A percentile compares a stretch with the other conserved stretches of the same genome.
Evolutionary conservation across 768 basidiomycete species (phyloP).

Genomic region (Pleurotus eryngii): DNA sequence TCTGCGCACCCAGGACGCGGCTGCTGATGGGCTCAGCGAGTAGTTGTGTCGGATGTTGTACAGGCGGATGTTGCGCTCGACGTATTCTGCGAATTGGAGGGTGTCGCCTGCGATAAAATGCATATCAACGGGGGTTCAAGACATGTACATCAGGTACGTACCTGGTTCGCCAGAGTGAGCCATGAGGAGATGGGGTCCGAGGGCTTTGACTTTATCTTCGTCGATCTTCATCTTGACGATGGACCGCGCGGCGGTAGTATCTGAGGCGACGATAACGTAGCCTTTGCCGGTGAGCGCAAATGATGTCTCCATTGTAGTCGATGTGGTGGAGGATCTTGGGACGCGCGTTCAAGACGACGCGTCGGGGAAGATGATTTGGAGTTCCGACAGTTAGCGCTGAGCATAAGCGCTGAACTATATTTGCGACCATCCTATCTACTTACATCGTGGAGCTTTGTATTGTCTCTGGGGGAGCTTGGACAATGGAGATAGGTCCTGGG

Average conservation of each 20-base stretch:
- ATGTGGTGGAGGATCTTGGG: slow-evolving; percentile 6
- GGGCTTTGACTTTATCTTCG: slow-evolving; percentile 93
- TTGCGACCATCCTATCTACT: too few relatives aligned
- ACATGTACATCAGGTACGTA: slow-evolving; percentile 21
- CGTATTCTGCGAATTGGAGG: slow-evolving; percentile 92
- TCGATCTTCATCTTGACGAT: slow-evolving; percentile 98
- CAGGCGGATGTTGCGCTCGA: slow-evolving; percentile 93
- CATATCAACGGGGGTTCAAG: background rate
- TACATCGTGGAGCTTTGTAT: too few relatives aligned
- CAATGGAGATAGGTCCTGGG: too few relatives aligned
- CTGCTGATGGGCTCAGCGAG: slow-evolving; percentile 84
- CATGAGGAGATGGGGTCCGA: slow-evolving; percentile 92
- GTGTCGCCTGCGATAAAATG: slow-evolving; percentile 70
- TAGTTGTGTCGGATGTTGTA: slow-evolving; percentile 95
- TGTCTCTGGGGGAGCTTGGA: too few relatives aligned
- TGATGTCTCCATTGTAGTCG: slow-evolving; percentile 76
- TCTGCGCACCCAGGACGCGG: slow-evolving; percentile 93
- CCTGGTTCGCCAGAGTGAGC: slow-evolving; percentile 94
- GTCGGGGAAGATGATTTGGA: background rate
- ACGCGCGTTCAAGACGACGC: slow-evolving; percentile 4
- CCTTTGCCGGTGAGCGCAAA: slow-evolving; percentile 92
- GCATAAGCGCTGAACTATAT: too few relatives aligned
- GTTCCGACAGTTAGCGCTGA: background rate
- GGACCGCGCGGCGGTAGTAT: slow-evolving; percentile 84
- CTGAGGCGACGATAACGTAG: slow-evolving; percentile 89